Conservation (phyloP, 1,139 yeast species). For the Protomyces arabidopsidicola region DNA sequence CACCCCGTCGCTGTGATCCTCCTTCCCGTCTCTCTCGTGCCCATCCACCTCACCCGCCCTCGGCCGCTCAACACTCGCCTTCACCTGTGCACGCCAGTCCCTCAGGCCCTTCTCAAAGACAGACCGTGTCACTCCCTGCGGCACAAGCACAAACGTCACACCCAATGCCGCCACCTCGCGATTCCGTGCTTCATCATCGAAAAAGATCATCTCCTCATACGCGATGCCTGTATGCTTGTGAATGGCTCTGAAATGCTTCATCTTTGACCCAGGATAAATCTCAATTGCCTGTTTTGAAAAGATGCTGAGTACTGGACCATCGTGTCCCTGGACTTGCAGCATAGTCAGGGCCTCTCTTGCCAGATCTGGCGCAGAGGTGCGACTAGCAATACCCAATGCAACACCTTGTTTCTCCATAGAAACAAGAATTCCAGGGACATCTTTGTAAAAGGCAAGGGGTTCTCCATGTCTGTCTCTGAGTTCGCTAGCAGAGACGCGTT, state of each 20-base stretch:
- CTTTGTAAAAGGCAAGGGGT: constrained; percentile 52
- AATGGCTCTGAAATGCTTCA: constrained; percentile 51
- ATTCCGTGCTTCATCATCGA: constrained; percentile 66
- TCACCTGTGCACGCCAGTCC: constrained; percentile 40
- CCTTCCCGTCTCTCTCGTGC: neutral
- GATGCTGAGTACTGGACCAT: constrained; percentile 37
- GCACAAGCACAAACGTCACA: constrained; percentile 56
- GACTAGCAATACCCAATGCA: constrained; percentile 54
- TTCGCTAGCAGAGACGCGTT: constrained; percentile 34
- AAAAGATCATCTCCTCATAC: constrained; percentile 54
- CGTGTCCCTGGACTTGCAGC: constrained; percentile 50
- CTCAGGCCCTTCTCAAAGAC: constrained; percentile 48
- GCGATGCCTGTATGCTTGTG: constrained; percentile 50
- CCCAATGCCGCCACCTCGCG: constrained; percentile 60
- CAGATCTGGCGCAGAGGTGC: constrained; percentile 57
- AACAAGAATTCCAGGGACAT: constrained; percentile 54
- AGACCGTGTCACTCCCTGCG: constrained; percentile 50
- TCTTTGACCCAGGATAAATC: constrained; percentile 46
- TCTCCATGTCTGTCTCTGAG: constrained; percentile 48
- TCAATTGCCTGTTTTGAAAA: constrained; percentile 42
- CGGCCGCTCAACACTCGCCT: neutral
- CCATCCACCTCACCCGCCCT: neutral
- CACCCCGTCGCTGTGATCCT: neutral
- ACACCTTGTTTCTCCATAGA: constrained; percentile 47
- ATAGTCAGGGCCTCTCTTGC: constrained; percentile 54